These are phyloP conservation scores for Microbotryomycetes sp. DNA, from an alignment of 1,284 basidiomycete genomes.

Conservation along the genomic window DNA sequence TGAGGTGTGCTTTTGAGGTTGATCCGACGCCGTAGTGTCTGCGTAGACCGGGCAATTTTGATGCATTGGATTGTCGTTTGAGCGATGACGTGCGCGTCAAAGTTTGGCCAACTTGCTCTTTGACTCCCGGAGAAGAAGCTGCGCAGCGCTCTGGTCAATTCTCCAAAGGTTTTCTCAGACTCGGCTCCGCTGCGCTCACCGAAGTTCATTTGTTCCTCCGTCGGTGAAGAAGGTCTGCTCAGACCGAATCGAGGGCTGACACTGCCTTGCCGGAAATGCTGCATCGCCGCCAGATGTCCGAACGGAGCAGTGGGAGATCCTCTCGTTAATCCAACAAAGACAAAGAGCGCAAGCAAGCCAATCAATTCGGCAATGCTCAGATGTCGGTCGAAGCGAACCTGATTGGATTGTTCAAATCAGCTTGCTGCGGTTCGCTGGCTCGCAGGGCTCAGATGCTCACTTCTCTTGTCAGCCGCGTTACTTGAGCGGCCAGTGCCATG, in stretches of 20 bases:
- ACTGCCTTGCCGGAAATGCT: background rate
- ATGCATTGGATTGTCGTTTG: background rate
- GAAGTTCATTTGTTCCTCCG: background rate
- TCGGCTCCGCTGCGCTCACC: background rate
- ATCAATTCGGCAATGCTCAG: conserved; percentile 74
- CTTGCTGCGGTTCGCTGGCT: no score
- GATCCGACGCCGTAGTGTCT: conserved; percentile 21
- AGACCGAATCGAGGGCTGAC: background rate
- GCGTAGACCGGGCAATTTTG: conserved; percentile 13
- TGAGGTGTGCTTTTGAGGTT: background rate
- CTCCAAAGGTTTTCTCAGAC: background rate
- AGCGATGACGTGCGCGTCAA: conserved; percentile 1
- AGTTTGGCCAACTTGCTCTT: background rate
- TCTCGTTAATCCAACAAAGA: conserved; percentile 76
- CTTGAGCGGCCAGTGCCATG: conserved; percentile 54
- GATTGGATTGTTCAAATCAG: background rate
- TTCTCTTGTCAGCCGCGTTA: conserved; percentile 67
- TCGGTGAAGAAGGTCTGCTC: background rate
- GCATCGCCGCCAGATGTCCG: conserved; percentile 13
- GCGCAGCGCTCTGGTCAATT: background rate
- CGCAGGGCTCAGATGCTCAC: conserved; percentile 40
- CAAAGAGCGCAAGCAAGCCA: conserved; percentile 64
- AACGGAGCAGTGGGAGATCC: conserved; percentile 49
- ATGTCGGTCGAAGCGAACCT: conserved; percentile 75
- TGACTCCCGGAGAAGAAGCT: background rate